These are phyloP conservation scores for Ensete ventricosum DNA, from an alignment of 176 grass and related monocot species.

Conservation along the genomic window DNA sequence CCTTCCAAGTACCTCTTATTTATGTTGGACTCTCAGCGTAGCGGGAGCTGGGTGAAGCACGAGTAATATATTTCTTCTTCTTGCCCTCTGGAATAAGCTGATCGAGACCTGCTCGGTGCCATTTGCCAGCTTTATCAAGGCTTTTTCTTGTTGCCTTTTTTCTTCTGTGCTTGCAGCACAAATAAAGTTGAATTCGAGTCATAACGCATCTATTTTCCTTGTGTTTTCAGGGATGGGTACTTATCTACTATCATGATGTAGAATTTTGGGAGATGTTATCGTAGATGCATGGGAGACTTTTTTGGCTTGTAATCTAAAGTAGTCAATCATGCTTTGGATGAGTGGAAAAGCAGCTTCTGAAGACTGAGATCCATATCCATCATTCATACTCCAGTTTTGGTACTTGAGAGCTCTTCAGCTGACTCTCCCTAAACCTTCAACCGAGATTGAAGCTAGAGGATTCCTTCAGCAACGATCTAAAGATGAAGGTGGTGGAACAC, in stretches of 20 bases:
- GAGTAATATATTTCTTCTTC: neutral
- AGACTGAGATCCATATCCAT: neutral
- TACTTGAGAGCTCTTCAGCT: neutral
- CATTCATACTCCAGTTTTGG: neutral
- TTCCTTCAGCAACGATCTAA: neutral
- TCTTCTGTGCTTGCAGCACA: neutral
- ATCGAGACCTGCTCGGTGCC: slow-evolving; percentile 1
- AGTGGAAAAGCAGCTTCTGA: neutral
- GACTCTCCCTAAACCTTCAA: neutral
- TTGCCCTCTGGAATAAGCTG: neutral
- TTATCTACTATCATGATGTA: too few relatives aligned
- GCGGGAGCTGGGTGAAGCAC: too few relatives aligned
- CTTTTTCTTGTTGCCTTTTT: neutral
- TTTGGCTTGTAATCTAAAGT: neutral
- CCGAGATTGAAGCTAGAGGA: neutral
- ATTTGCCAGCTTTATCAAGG: neutral
- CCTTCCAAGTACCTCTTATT: neutral
- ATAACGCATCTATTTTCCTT: neutral
- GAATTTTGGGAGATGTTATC: too few relatives aligned
- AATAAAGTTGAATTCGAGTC: neutral
- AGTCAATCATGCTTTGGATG: neutral
- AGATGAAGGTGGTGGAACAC: neutral
- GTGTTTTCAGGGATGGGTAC: too few relatives aligned
- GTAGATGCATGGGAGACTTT: too few relatives aligned
- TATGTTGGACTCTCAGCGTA: neutral